Evolutionary conservation across 2,329 filamentous ascomycete species (phyloP).

Genomic region (Penicillium sclerotiorum): DNA sequence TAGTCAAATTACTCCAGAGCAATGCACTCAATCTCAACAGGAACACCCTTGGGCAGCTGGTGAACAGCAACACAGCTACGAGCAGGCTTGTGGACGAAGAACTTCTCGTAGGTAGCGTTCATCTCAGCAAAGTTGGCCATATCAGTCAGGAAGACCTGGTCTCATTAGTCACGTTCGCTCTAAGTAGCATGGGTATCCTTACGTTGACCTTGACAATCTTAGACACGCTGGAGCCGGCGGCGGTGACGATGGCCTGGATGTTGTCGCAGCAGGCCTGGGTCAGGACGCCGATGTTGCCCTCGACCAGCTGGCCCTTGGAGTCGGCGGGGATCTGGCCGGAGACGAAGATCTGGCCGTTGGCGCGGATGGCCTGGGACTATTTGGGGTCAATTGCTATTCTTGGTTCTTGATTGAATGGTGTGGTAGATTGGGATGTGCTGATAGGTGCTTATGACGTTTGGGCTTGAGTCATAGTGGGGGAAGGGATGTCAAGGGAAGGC

Average conservation of each 20-base stretch:
- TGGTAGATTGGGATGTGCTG: background rate
- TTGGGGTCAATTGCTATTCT: slow-evolving; percentile 2
- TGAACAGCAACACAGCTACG: slow-evolving; percentile 65
- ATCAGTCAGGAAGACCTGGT: slow-evolving; percentile 78
- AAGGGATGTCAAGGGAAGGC: background rate
- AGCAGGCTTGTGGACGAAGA: slow-evolving; percentile 67
- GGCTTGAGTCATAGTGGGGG: slow-evolving; percentile 2
- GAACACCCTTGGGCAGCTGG: slow-evolving; percentile 65
- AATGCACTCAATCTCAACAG: slow-evolving; percentile 68
- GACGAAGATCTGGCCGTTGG: slow-evolving; percentile 69
- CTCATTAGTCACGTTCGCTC: background rate
- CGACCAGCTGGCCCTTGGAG: slow-evolving; percentile 60
- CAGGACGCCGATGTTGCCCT: slow-evolving; percentile 68
- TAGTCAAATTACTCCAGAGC: slow-evolving; percentile 50
- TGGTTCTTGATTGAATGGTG: background rate
- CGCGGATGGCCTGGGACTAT: slow-evolving; percentile 64
- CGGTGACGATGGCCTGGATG: slow-evolving; percentile 78
- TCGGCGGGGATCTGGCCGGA: slow-evolving; percentile 78
- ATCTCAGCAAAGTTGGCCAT: slow-evolving; percentile 86
- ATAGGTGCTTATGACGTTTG: background rate
- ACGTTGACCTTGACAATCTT: slow-evolving; percentile 85
- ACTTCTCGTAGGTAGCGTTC: slow-evolving; percentile 72
- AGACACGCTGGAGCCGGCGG: slow-evolving; percentile 74
- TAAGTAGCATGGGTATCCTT: slow-evolving; percentile 16
- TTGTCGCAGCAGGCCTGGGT: slow-evolving; percentile 75